phyloP scores from a whole-genome alignment of 2,329 filamentous ascomycete genomes.

The Claviceps lovelessii region DNA sequence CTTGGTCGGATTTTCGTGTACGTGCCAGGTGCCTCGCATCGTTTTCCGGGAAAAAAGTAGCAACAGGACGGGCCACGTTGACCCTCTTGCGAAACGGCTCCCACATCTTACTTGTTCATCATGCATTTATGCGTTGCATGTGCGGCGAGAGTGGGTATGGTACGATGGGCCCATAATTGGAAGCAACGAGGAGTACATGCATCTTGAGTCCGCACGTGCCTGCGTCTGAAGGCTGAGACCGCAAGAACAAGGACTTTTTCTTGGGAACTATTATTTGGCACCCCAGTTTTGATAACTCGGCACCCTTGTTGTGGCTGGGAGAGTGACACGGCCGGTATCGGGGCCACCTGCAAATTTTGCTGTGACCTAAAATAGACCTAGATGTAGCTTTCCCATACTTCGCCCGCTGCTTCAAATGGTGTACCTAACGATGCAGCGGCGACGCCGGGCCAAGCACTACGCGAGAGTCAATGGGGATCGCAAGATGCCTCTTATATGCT shows the following conservation, averaged over 20 bases:
- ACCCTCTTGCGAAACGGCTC: background rate
- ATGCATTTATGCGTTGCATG: conserved; percentile 4
- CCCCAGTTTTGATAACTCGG: too few relatives aligned
- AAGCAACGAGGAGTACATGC: background rate
- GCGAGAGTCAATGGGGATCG: too few relatives aligned
- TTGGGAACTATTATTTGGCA: background rate
- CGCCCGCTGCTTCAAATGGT: too few relatives aligned
- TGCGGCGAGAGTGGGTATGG: background rate
- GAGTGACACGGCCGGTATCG: too few relatives aligned
- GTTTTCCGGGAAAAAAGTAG: background rate
- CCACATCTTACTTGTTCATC: background rate
- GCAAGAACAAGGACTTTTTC: background rate
- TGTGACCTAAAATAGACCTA: too few relatives aligned
- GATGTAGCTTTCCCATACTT: too few relatives aligned
- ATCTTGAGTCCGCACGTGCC: background rate
- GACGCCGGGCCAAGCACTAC: too few relatives aligned
- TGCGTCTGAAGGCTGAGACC: background rate
- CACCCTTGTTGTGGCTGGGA: too few relatives aligned
- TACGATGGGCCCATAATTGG: conserved; percentile 1
- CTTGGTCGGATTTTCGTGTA: background rate
- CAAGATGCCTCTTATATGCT: too few relatives aligned
- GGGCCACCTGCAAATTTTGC: too few relatives aligned
- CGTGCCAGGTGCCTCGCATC: background rate
- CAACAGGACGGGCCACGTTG: background rate
- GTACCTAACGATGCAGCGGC: too few relatives aligned